These are phyloP conservation scores for Trichocladium uniseriatum DNA, from an alignment of 495 filamentous ascomycete genomes.

Conservation along the genomic window DNA sequence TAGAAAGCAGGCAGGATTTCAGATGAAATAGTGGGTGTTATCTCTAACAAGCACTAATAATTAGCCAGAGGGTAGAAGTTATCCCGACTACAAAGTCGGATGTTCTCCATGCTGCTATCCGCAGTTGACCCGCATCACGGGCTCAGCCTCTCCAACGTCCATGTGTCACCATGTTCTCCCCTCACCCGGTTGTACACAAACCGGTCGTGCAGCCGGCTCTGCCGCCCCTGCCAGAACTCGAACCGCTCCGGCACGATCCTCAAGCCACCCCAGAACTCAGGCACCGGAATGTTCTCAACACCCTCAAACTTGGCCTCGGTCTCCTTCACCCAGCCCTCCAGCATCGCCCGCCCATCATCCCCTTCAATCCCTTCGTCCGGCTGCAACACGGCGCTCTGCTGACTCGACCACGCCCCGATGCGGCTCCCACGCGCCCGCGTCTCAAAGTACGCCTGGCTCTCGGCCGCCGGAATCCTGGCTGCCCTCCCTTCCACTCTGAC, in stretches of 20 bases:
- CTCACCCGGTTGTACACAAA: conserved; percentile 64
- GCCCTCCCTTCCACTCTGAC: conserved; percentile 72
- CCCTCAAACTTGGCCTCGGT: conserved; percentile 64
- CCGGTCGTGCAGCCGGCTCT: conserved; percentile 83
- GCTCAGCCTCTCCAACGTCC: conserved; percentile 52
- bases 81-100: no score
- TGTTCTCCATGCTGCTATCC: no score
- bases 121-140: conserved; percentile 31
- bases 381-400: conserved; percentile 66
- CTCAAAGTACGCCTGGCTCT: conserved; percentile 82
- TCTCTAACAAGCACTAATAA: no score
- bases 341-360: conserved; percentile 53
- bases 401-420: conserved; percentile 89
- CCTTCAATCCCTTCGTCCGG: conserved; percentile 28
- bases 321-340: conserved; percentile 62
- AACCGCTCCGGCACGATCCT: conserved; percentile 76
- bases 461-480: conserved; percentile 56
- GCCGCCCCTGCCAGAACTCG: conserved; percentile 92
- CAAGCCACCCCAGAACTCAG: conserved; percentile 89
- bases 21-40: no score
- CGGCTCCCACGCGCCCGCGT: conserved; percentile 69
- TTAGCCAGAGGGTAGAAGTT: no score
- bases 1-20: no score
- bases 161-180: conserved; percentile 33
- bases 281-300: conserved; percentile 71